Evolutionary conservation across 257 asterid species (phyloP).

Genomic region (Galeopsis tetrahit): DNA sequence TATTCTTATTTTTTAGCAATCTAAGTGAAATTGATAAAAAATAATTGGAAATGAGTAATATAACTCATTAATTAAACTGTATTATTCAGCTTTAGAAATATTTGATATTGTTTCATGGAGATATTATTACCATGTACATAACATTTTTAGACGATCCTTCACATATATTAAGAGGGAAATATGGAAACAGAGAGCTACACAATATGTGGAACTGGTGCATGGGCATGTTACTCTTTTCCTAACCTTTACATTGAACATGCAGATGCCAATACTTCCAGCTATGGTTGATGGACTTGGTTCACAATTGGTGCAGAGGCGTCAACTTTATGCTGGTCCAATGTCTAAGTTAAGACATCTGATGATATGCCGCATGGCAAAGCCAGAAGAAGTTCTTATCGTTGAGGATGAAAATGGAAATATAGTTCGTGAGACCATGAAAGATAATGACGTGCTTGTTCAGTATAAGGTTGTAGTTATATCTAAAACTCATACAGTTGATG

Average conservation of each 20-base stretch:
- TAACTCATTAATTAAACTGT: background rate
- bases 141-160: background rate
- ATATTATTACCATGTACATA: background rate
- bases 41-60: background rate
- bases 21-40: background rate
- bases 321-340: slow-evolving; percentile 88
- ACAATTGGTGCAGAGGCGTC: slow-evolving; percentile 81
- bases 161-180: background rate
- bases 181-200: background rate
- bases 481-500: slow-evolving; percentile 10
- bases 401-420: slow-evolving; percentile 99
- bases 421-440: slow-evolving; percentile 99
- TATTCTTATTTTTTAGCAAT: background rate
- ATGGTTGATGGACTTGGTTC: slow-evolving; percentile 83
- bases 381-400: slow-evolving; percentile 96
- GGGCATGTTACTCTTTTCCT: slow-evolving; percentile 27
- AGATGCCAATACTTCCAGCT: slow-evolving; percentile 71
- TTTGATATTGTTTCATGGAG: background rate
- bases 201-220: background rate
- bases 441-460: slow-evolving; percentile 95
- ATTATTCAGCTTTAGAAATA: background rate
- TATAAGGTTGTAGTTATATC: slow-evolving; percentile 66
- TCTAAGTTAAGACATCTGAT: slow-evolving; percentile 88
- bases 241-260: slow-evolving; percentile 41
- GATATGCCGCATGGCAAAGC: slow-evolving; percentile 99